These are phyloP conservation scores for Nakazawaea ambrosiae DNA, from an alignment of 805 yeast species.

Conservation along the genomic window DNA sequence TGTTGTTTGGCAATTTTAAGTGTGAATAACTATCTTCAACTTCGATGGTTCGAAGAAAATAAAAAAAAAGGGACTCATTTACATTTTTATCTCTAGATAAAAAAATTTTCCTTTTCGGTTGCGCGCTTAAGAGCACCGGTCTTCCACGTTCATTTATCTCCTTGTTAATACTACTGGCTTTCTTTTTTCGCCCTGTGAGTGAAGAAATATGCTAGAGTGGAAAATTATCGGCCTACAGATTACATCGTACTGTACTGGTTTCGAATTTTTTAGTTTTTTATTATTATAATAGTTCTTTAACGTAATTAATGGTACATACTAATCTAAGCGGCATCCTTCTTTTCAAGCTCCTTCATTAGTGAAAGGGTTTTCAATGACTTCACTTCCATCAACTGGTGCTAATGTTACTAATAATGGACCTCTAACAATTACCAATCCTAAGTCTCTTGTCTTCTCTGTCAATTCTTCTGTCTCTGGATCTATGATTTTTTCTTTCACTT, in stretches of 20 bases:
- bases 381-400: slow-evolving; percentile 70
- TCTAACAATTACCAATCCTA: slow-evolving; percentile 80
- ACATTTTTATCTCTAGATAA: no score
- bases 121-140: no score
- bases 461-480: slow-evolving; percentile 30
- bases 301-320: no score
- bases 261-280: neutral
- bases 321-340: no score
- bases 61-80: no score
- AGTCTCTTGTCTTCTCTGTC: slow-evolving; percentile 52
- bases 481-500: slow-evolving; percentile 59
- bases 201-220: neutral
- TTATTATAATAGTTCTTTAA: slow-evolving; percentile 9
- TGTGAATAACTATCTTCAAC: no score
- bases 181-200: neutral
- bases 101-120: no score
- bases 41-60: no score
- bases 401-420: slow-evolving; percentile 73
- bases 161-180: no score
- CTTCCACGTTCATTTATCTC: no score
- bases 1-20: no score
- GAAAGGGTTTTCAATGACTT: slow-evolving; percentile 67
- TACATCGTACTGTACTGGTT: neutral
- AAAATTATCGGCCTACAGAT: neutral
- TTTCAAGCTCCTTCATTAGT: no score